Evolutionary conservation across 805 yeast genomes (phyloP), one percentile per base, ranked within the genome.

Genomic region (Huiozyma naganishii): DNA sequence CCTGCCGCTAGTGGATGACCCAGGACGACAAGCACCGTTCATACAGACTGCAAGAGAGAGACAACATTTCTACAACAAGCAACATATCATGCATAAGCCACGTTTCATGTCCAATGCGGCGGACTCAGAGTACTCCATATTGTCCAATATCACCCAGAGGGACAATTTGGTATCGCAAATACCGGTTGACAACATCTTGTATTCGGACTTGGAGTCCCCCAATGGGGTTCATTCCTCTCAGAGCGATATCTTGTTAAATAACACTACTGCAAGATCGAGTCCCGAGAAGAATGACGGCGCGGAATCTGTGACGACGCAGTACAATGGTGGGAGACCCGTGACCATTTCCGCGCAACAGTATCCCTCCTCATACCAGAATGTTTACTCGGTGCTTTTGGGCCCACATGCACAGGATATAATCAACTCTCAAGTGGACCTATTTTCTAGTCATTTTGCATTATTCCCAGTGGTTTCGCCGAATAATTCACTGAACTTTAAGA

Each of bases 61-160:
- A 27, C 59, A 54, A 41, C 49, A 43, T 29, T 46, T 55, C 27
- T 41, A 41, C 30, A 50, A 49, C 29, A 50, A 45, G 53, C 61
- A 51, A 32, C 54, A 52, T 32, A 52, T 51, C 2, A 49, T 49
- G 6, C 58, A 54, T 40, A 54, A 58, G 62, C 52, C 74, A 53
- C 53, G 73, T 47, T 82, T 82, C 52, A 55, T 81, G 47, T 79
- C 87, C 1, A 67, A 74, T 32, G 88, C 92, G 1, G 88, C 86
- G 0, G 82, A 80, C 53, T 65, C 80, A 41, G 92, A 83, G 52
- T 82, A 83, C 52, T 72, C 85, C 3, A 77, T 82, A 4, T 62
- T 83, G 29, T 80, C 87, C 7, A 76, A 71, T 47, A 81, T 83
- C 41, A 70, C 80, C 33, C 76, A 76, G 32, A 63, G 59, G 44